Percentiles rank a stretch among this genome's conserved stretches.
These are phyloP conservation scores for Colletotrichum eleusines DNA, from an alignment of 2,329 filamentous ascomycete genomes.

Conservation along the genomic window DNA sequence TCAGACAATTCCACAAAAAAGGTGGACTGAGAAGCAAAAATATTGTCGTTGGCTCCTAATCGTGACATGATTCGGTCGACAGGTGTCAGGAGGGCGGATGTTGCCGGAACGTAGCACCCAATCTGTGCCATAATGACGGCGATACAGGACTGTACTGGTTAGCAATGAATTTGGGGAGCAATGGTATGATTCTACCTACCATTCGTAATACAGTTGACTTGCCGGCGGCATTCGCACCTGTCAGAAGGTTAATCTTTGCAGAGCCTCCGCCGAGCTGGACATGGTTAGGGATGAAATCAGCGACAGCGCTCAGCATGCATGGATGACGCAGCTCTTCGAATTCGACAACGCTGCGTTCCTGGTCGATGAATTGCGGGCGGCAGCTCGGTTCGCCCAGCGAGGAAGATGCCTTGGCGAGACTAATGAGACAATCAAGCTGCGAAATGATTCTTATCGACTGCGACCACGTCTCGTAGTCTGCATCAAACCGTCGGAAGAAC, in stretches of 20 bases:
- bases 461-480: slow-evolving; percentile 87
- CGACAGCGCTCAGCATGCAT: slow-evolving; percentile 89
- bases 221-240: slow-evolving; percentile 95
- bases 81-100: slow-evolving; percentile 85
- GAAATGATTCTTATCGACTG: slow-evolving; percentile 90
- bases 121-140: slow-evolving; percentile 98
- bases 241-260: slow-evolving; percentile 90
- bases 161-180: slow-evolving; percentile 42
- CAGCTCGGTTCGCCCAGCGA: slow-evolving; percentile 89
- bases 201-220: slow-evolving; percentile 97
- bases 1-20: slow-evolving; percentile 98
- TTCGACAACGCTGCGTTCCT: slow-evolving; percentile 87
- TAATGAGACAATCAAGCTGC: slow-evolving; percentile 94
- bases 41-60: slow-evolving; percentile 97
- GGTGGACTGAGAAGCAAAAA: slow-evolving; percentile 96
- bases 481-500: slow-evolving; percentile 90
- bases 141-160: slow-evolving; percentile 78
- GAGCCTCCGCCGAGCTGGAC: slow-evolving; percentile 84
- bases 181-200: slow-evolving; percentile 65
- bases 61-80: slow-evolving; percentile 99
- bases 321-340: slow-evolving; percentile 94
- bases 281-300: slow-evolving; percentile 97
- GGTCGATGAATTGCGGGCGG: slow-evolving; percentile 87
- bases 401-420: slow-evolving; percentile 88
- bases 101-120: slow-evolving; percentile 90